Evolutionary conservation across 2,329 filamentous ascomycete species (phyloP), one percentile per base, ranked within the genome.

Genomic region (Fusarium napiforme): DNA sequence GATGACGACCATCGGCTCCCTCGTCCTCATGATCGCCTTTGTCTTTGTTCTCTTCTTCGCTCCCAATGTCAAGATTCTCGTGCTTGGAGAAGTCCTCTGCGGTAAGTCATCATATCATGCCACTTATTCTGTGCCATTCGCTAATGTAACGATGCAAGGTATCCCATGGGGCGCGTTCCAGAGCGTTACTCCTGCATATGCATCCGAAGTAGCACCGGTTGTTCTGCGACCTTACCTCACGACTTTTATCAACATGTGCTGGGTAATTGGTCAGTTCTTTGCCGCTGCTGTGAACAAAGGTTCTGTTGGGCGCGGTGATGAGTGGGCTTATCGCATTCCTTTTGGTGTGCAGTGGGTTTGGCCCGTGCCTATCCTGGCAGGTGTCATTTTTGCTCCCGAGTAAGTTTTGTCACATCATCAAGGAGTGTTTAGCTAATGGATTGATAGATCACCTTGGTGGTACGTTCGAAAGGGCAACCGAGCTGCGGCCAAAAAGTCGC

Each of bases 41-140:
- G 84, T 90, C 43, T 89, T 88, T 67, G 81, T 88, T 5, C 76
- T 87, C 4, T 89, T 89, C 78, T 89, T 89, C 66, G 87, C 86
- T 0, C 81, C 83, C 2, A 85, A 84, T 34, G 76, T 88, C 7
- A 72, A 83, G 46, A 78, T 87, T 4, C 81, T 88, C 7, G 82
- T 88, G 11, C 79, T 84, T 3, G 87, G 86, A 4, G 85, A 88
- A 73, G 78, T 89, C 2, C 81, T 89, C 1, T 81, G 79, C 42
- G 79, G 79, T 80, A 72, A 18, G 76, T 76, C 75, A 12, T 34
- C 10, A n/a, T 45, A 23, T 55, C 19, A 7, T n/a, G 1, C 21
- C 32, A 64, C 18, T 11, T 7, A 18, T 0, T 7, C 43, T 23
- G 26, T 49, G 42, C 60, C 57, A 34, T 32, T 40, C 52, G 39